Evolutionary conservation across 306 rosid species (phyloP), one percentile per base, ranked within the genome.

Genomic region (Fragaria nilgerrensis): DNA sequence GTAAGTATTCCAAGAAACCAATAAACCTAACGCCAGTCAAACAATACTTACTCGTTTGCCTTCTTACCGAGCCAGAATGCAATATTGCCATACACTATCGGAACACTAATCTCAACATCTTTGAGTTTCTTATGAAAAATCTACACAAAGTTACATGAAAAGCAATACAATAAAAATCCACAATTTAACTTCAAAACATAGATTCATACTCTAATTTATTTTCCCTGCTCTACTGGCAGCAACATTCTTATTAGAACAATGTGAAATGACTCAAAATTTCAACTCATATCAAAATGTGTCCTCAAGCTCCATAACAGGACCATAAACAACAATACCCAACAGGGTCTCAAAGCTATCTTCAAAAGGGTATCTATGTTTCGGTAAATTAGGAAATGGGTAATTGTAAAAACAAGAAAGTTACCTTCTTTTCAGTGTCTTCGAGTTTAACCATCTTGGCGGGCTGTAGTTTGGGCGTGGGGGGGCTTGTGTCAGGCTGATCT

Each of bases 1-100:
- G 27, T 15, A 36, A 29, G 45, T 47, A 65, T 68, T 37, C 66
- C 39, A 59, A 72, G 58, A 34, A 88, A 66, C 62, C 56, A 50
- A 79, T 32, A 75, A 68, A 75, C 66, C 66, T 67, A 47, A 41
- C 75, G 59, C 78, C 69, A 56, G 23, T 43, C 20, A 56, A 70
- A 77, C 77, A 76, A 69, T 68, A 89, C 94, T 87, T 85, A 92
- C 95, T 92, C 93, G 79, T 87, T 90, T 62, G 97, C 97, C 86
- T 92, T 92, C 82, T 90, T 90, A 70, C 97, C 93, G 74, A 92
- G 97, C 96, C 96, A 90, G 87, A 92, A 90, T 83, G 97, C 86
- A 53, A 84, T 77, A 85, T 90, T 92, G 50, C 96, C 97, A 75
- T 87, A 92, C 76, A 87, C 96, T 76, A 90, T 92, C 73, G 97